Evolutionary conservation across 2,329 filamentous ascomycete genomes (phyloP), one percentile per base, ranked within the genome.

Genomic region (Graphilbum sp.): DNA sequence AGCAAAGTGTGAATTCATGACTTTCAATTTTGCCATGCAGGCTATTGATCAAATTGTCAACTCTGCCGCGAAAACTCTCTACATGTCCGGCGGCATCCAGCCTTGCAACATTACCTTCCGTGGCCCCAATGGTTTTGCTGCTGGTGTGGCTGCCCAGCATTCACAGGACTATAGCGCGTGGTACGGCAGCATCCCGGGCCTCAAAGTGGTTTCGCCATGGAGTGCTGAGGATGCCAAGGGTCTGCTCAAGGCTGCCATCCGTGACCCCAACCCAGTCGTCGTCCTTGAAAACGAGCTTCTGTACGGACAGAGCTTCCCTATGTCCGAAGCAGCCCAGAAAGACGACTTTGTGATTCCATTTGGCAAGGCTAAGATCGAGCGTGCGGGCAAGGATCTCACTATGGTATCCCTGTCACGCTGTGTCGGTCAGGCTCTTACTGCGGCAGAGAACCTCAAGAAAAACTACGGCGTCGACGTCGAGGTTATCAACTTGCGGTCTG

Each of bases 11-110:
- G 90, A 98, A 69, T 98, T 98, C 73, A 98, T 98, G 90, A 98
- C 90, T 55, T 96, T 94, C 77, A 98, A 98, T 75, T 96, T 96
- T 59, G 88, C 90, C 62, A 98, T 98, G 90, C 90, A 98, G 69
- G 85, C 90, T 58, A 98, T 98, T 62, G 90, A 98, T 61, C 90
- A 98, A 62, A 84, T 98, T 58, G 87, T 98, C 75, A 98, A 98
- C 77, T 96, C 88, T 36, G 90, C 72, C 51, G 90, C 86, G 56
- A 98, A 98, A 74, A 98, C 90, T 41, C 88, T 98, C 57, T 98
- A 98, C 72, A 98, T 98, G 90, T 96, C 90, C 47, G 90, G 90
- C 54, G 90, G 90, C 61, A 96, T 95, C 61, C 90, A 98, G 66
- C 90, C 90, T 53, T 98, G 90, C 69, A 96, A 96, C 70, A 88